Conservation (phyloP, 2,329 filamentous ascomycete species). For the Dendryphion nanum region DNA sequence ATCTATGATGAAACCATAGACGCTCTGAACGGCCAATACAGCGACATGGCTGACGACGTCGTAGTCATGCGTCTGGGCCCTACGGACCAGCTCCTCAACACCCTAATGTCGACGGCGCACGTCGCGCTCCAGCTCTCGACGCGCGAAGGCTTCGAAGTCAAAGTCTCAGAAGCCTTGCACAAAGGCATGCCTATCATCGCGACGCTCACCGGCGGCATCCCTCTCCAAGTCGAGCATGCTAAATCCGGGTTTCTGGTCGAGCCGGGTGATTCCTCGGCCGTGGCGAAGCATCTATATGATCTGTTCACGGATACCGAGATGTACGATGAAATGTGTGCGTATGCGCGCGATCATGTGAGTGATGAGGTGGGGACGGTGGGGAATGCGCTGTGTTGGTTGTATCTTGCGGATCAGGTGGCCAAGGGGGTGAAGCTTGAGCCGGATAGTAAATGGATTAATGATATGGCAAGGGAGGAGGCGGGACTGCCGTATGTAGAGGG, state of each 20-base stretch:
- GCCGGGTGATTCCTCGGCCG: constrained; percentile 66
- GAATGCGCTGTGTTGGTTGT: constrained; percentile 74
- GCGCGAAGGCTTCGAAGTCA: constrained; percentile 81
- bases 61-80: constrained; percentile 75
- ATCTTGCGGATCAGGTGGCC: constrained; percentile 67
- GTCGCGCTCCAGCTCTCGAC: constrained; percentile 78
- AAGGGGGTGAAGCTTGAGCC: constrained; percentile 59
- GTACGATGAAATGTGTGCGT: constrained; percentile 66
- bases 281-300: constrained; percentile 64
- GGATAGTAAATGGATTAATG: constrained; percentile 67
- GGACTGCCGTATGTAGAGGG: constrained; percentile 56
- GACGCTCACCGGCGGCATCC: constrained; percentile 74
- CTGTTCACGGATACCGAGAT: constrained; percentile 65
- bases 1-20: constrained; percentile 72
- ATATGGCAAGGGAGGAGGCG: constrained; percentile 68
- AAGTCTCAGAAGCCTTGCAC: constrained; percentile 79
- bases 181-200: constrained; percentile 78
- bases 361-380: constrained; percentile 82
- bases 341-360: constrained; percentile 65
- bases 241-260: constrained; percentile 74
- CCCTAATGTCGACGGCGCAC: constrained; percentile 68
- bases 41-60: constrained; percentile 53
- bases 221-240: constrained; percentile 70
- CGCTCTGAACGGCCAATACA: constrained; percentile 62
- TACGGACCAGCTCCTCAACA: constrained; percentile 78